These are phyloP conservation scores for Centaurea solstitialis DNA, from an alignment of 129 eudicot species.

Conservation along the genomic window DNA sequence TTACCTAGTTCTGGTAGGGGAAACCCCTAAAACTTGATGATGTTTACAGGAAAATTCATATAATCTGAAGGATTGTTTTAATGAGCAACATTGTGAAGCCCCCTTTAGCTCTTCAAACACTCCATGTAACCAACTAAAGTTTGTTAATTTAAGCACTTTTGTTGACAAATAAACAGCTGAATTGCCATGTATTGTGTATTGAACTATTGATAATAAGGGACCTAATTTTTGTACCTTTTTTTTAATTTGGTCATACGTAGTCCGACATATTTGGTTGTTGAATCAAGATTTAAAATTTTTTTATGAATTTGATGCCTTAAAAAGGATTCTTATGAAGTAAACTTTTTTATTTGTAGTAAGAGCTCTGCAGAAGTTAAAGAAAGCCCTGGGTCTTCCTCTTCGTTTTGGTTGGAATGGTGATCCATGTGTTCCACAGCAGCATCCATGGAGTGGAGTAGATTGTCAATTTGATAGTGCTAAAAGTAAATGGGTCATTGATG, in stretches of 20 bases:
- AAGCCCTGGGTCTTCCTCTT: constrained; percentile 84
- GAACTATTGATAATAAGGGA: background rate
- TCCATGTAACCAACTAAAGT: background rate
- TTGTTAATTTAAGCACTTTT: constrained; percentile 6
- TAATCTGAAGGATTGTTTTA: background rate
- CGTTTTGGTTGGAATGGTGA: constrained; percentile 99
- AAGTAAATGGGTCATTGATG: constrained; percentile 90
- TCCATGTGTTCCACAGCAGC: constrained; percentile 98
- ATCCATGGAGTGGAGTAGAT: constrained; percentile 99
- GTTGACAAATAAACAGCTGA: background rate
- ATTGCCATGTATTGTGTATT: background rate
- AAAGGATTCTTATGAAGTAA: constrained; percentile 1
- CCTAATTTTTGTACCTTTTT: background rate
- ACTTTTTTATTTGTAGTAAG: constrained; percentile 45
- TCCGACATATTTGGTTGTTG: constrained; percentile 6
- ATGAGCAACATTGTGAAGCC: background rate
- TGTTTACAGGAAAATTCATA: background rate
- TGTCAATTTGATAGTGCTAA: constrained; percentile 68
- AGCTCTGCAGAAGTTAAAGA: constrained; percentile 74
- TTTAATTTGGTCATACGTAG: background rate
- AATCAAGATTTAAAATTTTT: background rate
- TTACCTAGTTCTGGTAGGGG: background rate
- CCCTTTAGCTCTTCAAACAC: background rate
- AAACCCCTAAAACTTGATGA: background rate
- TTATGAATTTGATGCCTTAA: background rate